Evolutionary conservation across 306 rosid species (phyloP).

Genomic region (Pyrus bretschneideri): DNA sequence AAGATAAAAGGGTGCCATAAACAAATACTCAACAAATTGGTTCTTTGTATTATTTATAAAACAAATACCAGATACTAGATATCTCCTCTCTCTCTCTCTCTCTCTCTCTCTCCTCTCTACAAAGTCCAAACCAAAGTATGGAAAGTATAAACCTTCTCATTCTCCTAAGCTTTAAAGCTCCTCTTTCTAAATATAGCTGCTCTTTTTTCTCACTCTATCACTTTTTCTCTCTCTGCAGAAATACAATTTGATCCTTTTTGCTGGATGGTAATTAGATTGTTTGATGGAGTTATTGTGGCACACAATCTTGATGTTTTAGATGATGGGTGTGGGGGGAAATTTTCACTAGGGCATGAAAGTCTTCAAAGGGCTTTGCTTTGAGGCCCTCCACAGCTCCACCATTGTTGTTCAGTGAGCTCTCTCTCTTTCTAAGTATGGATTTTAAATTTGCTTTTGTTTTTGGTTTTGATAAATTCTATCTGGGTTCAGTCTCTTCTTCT

Average conservation of each 20-base stretch:
- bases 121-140: not conserved
- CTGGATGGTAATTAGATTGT: conserved; percentile 19
- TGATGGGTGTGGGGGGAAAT: conserved; percentile 36
- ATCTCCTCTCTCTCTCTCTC: not conserved
- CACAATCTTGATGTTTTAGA: conserved; percentile 30
- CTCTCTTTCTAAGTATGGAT: not conserved
- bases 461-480: conserved; percentile 5
- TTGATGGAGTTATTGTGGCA: conserved; percentile 20
- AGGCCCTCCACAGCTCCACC: conserved; percentile 54
- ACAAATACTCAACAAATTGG: not conserved
- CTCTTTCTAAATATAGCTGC: conserved; percentile 10
- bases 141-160: conserved; percentile 3
- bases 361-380: conserved; percentile 33
- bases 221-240: conserved; percentile 6
- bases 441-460: conserved; percentile 10
- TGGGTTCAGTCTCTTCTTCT: conserved; percentile 18
- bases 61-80: conserved; percentile 7
- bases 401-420: conserved; percentile 61
- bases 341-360: conserved; percentile 76
- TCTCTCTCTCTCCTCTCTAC: no score
- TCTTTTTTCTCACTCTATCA: conserved; percentile 1
- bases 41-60: conserved; percentile 12
- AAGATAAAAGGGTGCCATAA: conserved; percentile 12
- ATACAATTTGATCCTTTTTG: conserved; percentile 9
- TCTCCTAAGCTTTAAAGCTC: not conserved